Evolutionary conservation across 768 basidiomycete species (phyloP), one percentile per base, ranked within the genome.

Genomic region (Chalciporus sphaerocephalus): DNA sequence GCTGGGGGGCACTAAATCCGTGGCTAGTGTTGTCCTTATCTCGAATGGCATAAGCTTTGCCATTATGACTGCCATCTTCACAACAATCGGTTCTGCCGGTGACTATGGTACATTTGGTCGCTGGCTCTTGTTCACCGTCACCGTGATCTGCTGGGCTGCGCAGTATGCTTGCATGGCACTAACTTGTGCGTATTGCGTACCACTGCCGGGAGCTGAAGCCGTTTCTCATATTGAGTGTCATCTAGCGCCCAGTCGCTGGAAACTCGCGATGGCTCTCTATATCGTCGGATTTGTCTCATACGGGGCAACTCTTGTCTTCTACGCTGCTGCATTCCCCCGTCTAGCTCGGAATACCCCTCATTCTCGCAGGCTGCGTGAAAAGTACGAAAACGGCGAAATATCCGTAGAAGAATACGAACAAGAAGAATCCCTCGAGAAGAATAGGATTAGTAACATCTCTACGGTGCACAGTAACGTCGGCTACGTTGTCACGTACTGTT

Each of bases 381-480:
- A 71, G 53, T 81, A 76, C 44, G 81, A 83, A 39, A 70, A 69
- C 0, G 83, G 84, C 0, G 76, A 83, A 47, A 79, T 83, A 10
- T 55, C 70, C 0, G 64, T 67, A 12, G 83, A 83, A 43, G 81
- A 76, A 50, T 89, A 85, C 52, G 88, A 90, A 55, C 58, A 52
- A 15, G 87, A 87, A 56, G 87, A 90, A 55, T 85, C 83, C 24
- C 55, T 91, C 35, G 86, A 91, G 68, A 89, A 89, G 74, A 92
- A 89, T 50, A 69, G 82, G 50, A 85, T 92, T 47, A 87, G 88
- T 57, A 91, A 89, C 55, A 86, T 90, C 51, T 86, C 83, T 57
- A 90, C 85, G 34, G 79, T 74, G 42, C 86, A 88, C 58, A 85
- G 83, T 55, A 87, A 88, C 49, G 72, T 88, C 28, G 87, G 89